Base-by-base conservation (phyloP, 2,329 filamentous ascomycete species). In the Periconia sp. region DNA sequence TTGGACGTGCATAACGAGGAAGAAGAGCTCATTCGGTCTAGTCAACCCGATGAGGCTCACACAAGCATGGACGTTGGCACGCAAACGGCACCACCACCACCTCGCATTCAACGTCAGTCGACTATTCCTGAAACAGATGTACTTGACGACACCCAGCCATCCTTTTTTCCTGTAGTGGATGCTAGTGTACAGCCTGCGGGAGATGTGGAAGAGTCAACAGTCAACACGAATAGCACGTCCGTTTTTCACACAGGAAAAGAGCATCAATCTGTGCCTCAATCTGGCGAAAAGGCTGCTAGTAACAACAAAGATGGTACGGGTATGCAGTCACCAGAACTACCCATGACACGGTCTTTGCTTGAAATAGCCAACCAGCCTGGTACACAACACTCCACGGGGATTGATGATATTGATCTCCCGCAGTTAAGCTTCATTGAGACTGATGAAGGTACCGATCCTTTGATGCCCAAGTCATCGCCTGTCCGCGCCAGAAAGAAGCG, bases 221-320 rank as follows among this genome's bases (percentile, higher is more conserved):
- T 50, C 10, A 47, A 62, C 5, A 66, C 56, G 6, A 62, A 64
- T 23, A 67, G 58, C 44, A 67, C 60, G 2, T 61, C 60, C 15
- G 48, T 42, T 2, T 70, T 64, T 18, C 55, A 66, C 10, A 70
- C 76, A n/a, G 76, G 75, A 17, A 69, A 65, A 45, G 75, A 77
- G 41, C 70, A 77, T 43, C 61, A 72, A 8, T 68, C 69, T 15
- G 57, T 53, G 7, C 70, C 64, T 11, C 57, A 63, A 18, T 40
- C 18, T 53, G 67, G 60, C 18, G 51, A 53, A 33, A 47, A 42
- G 1, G 56, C 48, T 27, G 59, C 44, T n/a, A 43, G 52, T 14
- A 56, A 52, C 27, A 59, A 58, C 10, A 61, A 56, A 44, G 59
- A 64, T 19, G 19, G 6, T 18, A 41, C 47, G 8, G 15, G 27